phyloP scores from a whole-genome alignment of 345 rosid genomes.

The Nasturtium officinale region DNA sequence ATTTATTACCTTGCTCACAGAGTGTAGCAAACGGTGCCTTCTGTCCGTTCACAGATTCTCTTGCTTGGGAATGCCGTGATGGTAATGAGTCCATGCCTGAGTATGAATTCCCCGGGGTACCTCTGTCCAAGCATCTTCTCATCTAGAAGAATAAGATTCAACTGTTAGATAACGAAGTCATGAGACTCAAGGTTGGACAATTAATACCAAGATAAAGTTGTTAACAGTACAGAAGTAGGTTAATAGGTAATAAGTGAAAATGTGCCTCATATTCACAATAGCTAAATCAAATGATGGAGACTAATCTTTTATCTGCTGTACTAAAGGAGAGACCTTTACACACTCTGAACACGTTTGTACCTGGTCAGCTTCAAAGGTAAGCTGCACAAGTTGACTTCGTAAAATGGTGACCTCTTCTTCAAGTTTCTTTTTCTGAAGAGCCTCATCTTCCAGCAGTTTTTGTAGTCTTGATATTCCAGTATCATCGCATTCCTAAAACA shows the following conservation, averaged over 20 bases:
- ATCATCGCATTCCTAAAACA: constrained; percentile 62
- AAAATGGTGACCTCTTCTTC: constrained; percentile 76
- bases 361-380: constrained; percentile 95
- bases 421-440: constrained; percentile 70
- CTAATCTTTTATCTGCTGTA: constrained; percentile 19
- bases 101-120: constrained; percentile 56
- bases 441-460: constrained; percentile 81
- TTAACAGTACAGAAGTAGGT: constrained; percentile 19
- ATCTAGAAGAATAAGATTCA: constrained; percentile 48
- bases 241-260: neutral
- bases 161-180: constrained; percentile 13
- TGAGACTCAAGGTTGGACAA: constrained; percentile 6
- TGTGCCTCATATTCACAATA: constrained; percentile 14
- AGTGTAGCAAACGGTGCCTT: constrained; percentile 72
- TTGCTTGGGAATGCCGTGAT: constrained; percentile 59
- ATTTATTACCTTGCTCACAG: constrained; percentile 84
- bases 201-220: constrained; percentile 14
- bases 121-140: constrained; percentile 67
- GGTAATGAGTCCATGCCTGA: constrained; percentile 57
- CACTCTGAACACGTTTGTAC: constrained; percentile 44
- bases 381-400: constrained; percentile 79
- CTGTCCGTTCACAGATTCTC: constrained; percentile 63
- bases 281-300: constrained; percentile 6
- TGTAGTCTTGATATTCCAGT: constrained; percentile 72
- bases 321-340: neutral